Evolutionary conservation across 2,329 filamentous ascomycete genomes (phyloP).

Genomic region (Xylaria multiplex): DNA sequence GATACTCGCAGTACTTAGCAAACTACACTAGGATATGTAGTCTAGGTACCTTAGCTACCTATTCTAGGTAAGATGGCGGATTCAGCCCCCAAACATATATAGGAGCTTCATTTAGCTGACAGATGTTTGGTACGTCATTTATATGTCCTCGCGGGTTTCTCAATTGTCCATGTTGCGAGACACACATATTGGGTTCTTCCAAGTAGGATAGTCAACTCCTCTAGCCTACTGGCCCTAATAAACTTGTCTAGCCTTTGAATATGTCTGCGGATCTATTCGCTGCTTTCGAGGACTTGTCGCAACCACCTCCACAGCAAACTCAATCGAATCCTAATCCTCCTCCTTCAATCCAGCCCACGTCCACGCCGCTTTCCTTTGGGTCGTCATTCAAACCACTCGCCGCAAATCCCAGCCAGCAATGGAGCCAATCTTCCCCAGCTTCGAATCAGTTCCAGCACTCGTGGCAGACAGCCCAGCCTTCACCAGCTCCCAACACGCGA

Average conservation of each 20-base stretch:
- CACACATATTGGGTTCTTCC: not conserved
- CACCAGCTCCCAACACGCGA: constrained; percentile 32
- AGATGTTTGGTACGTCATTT: constrained; percentile 10
- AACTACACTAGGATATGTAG: too few relatives aligned
- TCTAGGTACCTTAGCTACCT: not conserved
- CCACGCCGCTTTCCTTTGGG: constrained; percentile 39
- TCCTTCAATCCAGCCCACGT: constrained; percentile 13
- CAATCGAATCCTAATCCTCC: constrained; percentile 33
- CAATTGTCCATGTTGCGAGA: not conserved
- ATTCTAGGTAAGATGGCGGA: too few relatives aligned
- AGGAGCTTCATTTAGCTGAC: not conserved
- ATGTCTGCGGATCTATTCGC: constrained; percentile 76
- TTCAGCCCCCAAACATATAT: not conserved
- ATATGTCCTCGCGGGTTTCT: not conserved
- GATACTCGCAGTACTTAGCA: too few relatives aligned
- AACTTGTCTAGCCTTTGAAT: constrained; percentile 16
- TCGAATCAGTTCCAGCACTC: constrained; percentile 31
- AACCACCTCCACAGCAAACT: constrained; percentile 40
- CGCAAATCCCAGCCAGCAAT: constrained; percentile 43
- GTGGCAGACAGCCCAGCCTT: constrained; percentile 46
- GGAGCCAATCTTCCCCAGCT: constrained; percentile 36
- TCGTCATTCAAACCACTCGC: constrained; percentile 9
- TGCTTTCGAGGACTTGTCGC: constrained; percentile 64
- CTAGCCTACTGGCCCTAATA: not conserved
- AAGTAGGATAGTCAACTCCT: not conserved